Evolutionary conservation across 306 rosid genomes (phyloP).

Genomic region (Cicer arietinum): DNA sequence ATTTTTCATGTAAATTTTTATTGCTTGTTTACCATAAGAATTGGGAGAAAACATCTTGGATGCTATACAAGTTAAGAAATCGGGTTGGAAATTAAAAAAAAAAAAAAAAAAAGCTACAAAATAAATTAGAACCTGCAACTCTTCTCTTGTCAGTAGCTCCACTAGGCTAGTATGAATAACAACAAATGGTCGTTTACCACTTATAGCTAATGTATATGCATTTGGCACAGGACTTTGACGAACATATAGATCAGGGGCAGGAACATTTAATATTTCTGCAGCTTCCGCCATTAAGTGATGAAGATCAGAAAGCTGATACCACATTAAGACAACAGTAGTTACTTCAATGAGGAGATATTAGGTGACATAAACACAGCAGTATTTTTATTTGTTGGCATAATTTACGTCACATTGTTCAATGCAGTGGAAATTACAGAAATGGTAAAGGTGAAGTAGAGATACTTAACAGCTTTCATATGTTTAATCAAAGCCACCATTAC

Average conservation of each 20-base stretch:
- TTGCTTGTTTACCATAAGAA: constrained; percentile 7
- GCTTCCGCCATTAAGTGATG: constrained; percentile 84
- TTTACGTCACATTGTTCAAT: constrained; percentile 25
- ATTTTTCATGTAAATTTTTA: constrained; percentile 4
- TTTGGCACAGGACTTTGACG: constrained; percentile 98
- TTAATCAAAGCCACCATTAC: constrained; percentile 38
- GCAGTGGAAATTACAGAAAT: constrained; percentile 9
- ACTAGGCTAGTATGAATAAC: constrained; percentile 95
- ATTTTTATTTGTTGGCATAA: neutral
- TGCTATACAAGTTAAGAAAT: constrained; percentile 7
- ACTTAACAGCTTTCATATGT: constrained; percentile 14
- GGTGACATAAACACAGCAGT: constrained; percentile 32
- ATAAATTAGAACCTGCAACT: constrained; percentile 75
- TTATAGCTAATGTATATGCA: constrained; percentile 94
- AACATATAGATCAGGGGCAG: constrained; percentile 86
- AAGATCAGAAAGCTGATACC: constrained; percentile 81
- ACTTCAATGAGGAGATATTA: constrained; percentile 31
- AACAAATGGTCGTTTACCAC: constrained; percentile 91
- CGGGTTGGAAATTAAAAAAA: constrained; percentile 5
- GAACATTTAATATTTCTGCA: constrained; percentile 76
- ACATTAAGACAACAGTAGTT: constrained; percentile 20
- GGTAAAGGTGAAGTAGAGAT: constrained; percentile 18
- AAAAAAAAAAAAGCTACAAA: neutral
- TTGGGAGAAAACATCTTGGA: neutral
- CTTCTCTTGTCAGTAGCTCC: constrained; percentile 86